phyloP scores from a whole-genome alignment of 2,329 filamentous ascomycete genomes.

The Colletotrichum lindemuthianum region DNA sequence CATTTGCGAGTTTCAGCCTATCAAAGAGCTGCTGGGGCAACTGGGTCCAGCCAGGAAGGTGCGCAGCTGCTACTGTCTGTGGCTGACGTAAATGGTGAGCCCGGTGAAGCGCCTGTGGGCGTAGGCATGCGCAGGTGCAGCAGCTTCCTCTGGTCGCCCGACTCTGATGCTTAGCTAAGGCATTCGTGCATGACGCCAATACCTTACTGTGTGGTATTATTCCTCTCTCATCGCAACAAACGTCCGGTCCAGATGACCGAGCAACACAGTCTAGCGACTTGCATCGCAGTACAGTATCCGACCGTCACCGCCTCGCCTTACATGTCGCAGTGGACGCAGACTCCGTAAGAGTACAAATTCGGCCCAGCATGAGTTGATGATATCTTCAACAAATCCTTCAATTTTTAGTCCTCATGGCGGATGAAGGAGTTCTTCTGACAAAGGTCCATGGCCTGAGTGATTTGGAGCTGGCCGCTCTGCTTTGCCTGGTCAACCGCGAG shows the following conservation, averaged over 20 bases:
- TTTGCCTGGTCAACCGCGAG: constrained; percentile 83
- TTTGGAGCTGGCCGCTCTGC: constrained; percentile 85
- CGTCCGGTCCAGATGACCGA: constrained; percentile 9
- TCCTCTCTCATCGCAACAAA: constrained; percentile 18
- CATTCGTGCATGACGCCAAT: constrained; percentile 15
- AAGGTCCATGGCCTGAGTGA: constrained; percentile 85
- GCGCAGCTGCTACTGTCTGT: constrained; percentile 6
- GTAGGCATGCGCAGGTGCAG: too few species aligned
- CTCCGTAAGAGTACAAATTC: constrained; percentile 16
- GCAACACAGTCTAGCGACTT: constrained; percentile 7
- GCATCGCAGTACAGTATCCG: neutral
- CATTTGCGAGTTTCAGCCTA: constrained; percentile 35
- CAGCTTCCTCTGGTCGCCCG: too few species aligned
- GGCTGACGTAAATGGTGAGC: constrained; percentile 31
- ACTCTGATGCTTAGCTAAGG: constrained; percentile 14
- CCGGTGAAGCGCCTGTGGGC: neutral
- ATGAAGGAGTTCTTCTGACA: constrained; percentile 65
- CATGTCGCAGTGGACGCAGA: constrained; percentile 14
- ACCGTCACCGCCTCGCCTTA: constrained; percentile 17
- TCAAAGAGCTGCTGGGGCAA: constrained; percentile 26
- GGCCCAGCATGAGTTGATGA: constrained; percentile 33
- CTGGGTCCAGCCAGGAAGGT: constrained; percentile 33
- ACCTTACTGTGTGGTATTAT: constrained; percentile 18
- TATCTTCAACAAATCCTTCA: constrained; percentile 20
- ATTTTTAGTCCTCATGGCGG: constrained; percentile 61